phyloP scores from a whole-genome alignment of 768 basidiomycete species.

The Podaxis sp. region DNA sequence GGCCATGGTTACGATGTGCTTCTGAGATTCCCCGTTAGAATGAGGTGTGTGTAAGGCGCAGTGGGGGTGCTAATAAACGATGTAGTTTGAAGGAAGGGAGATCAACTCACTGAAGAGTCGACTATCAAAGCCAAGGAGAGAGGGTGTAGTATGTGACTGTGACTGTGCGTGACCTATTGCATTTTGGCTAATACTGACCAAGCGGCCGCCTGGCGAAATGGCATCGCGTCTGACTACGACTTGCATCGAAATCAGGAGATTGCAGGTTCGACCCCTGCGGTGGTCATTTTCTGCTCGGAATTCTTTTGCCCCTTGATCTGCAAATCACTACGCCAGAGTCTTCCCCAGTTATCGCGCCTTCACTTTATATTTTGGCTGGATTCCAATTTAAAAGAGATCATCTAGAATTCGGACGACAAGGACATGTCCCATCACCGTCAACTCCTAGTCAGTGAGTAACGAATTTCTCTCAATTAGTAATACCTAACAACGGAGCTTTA shows the following conservation, averaged over 20 bases:
- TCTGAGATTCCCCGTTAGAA: background rate
- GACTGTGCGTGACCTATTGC: no score
- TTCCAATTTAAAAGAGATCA: no score
- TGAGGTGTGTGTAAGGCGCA: background rate
- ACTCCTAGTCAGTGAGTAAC: no score
- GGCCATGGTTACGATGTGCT: constrained; percentile 48
- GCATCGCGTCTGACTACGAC: constrained; percentile 93
- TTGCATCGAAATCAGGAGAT: constrained; percentile 65
- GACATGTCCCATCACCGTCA: no score
- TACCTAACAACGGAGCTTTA: no score
- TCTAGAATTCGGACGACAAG: no score
- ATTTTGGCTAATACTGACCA: background rate
- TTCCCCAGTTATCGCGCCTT: no score
- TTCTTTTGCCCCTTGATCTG: background rate
- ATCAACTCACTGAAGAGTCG: background rate
- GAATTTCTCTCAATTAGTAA: no score
- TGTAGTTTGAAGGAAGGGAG: background rate
- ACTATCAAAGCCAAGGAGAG: no score
- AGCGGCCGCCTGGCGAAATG: constrained; percentile 86
- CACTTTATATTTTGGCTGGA: no score
- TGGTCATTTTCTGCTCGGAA: constrained; percentile 48
- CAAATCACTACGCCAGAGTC: background rate
- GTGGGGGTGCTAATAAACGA: background rate
- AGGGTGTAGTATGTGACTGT: no score
- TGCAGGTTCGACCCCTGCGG: constrained; percentile 92